Evolutionary conservation across 208 protist genomes (phyloP), one percentile per base, ranked within the genome.

Genomic region (Acanthamoeba triangularis): DNA sequence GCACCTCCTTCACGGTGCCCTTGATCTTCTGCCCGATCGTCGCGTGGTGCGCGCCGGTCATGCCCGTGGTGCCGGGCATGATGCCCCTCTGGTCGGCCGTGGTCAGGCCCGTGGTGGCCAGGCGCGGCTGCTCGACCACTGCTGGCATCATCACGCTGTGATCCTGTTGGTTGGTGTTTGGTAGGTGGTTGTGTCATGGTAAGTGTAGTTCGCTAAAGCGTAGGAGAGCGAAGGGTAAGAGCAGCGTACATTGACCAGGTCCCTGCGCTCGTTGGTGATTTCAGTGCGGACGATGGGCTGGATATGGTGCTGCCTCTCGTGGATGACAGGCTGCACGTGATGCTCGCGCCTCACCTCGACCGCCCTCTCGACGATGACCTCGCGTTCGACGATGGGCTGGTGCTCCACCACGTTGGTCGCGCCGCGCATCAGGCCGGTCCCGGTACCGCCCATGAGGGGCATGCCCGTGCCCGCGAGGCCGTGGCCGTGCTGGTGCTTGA

Each of bases 1-100:
- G 74, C 16, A 82, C 74, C 41, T 82, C 74, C 74, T 82, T 82
- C 13, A 82, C 41, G 20, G 74, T 82, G 74, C 74, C 63, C 63
- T 72, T 72, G 23, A 72, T 30, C 63, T 72, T 72, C 63, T 72
- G 63, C n/a, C 63, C 63, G 63, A 72, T 72, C 28, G 63, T 37
- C 28, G 63, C 63, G 63, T 72, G 63, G n/a, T 35, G 63, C 23
- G 28, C 6, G 11, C n/a, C 63, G n/a, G 63, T 35, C 3, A 6
- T 41, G 37, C 3, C 6, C n/a, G 63, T 72, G n/a, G n/a, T 1
- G 63, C 11, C n/a, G 63, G 18, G 63, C n/a, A 11, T 5, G 63
- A 72, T 0, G 25, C 59, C 59, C 2, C 59, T 23, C 59, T 65
- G 59, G 59, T 65, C 59, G 59, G 59, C 20, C 20, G 5, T 65